Base-by-base conservation (phyloP, 352 stramenopile species). In the Phytophthora pisi region DNA sequence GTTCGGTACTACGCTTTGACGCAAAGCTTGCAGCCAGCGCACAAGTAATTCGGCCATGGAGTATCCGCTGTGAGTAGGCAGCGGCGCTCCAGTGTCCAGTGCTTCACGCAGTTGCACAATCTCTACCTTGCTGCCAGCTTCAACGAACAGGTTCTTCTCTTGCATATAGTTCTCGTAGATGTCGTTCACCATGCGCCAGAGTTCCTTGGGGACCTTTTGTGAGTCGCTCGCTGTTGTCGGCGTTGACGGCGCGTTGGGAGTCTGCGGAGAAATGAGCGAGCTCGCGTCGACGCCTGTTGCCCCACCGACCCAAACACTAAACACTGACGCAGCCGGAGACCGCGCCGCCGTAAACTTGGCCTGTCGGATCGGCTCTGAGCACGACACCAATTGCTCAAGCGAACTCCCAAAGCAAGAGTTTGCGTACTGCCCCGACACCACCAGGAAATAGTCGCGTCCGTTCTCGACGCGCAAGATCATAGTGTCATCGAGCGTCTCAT, bases 151-250 rank as follows among this genome's bases (percentile, higher is more conserved):
- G 42, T 96, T 93, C 50, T 87, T 90, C 30, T 92, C 79, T 31
- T 86, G 66, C 74, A 96, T 84, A 15, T 64, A 90, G 54, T 92
- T 70, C 46, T 81, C 70, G 47, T 96, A 97, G 20, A 99, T 89
- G 40, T 97, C 96, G 77, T 99, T 98, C 46, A 99, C 90, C 78
- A 99, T 97, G 7, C 96, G 86, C 96, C 96, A 99, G 11, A 99
- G 75, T 72, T 99, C 97, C 72, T 99, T 99, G 0, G 98, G 98
- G 11, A 99, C 89, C 55, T 89, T 89, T 28, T 93, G 85, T 34
- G 72, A 45, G 47, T 63, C 65, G 23, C 24, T 80, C 5, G 61
- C 23, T 23, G 54, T 61, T 38, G 59, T 65, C 34, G 47, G 43
- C 38, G 24, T 64, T 70, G 65, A 61, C 81, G 83, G 9, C 64